Percentiles rank a stretch among this genome's conserved stretches.
Conservation (phyloP, 345 rosid species). For the Brassica cretica region DNA sequence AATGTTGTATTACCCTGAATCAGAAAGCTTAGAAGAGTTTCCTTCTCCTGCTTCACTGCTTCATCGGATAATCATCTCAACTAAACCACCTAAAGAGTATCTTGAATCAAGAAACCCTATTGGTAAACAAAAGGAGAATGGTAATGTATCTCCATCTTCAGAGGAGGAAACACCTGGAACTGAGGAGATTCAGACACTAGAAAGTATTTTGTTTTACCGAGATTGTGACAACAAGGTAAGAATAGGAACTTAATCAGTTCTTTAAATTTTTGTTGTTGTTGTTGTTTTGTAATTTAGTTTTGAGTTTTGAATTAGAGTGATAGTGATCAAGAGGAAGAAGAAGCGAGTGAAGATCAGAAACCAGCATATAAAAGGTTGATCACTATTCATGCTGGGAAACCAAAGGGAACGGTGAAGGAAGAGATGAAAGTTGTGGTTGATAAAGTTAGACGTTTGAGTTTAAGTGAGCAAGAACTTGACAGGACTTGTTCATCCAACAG, state of each 20-base stretch:
- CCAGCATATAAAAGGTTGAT: neutral
- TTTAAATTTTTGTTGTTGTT: neutral
- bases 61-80: constrained; percentile 1
- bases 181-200: neutral
- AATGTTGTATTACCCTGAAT: constrained; percentile 1
- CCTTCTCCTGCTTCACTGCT: constrained; percentile 1
- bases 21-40: neutral
- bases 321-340: neutral
- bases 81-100: constrained; percentile 1
- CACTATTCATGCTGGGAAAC: neutral
- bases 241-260: neutral
- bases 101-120: neutral
- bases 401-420: neutral
- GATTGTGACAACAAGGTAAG: neutral
- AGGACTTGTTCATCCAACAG: constrained; percentile 1
- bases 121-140: neutral
- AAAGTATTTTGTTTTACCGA: neutral
- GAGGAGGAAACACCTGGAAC: neutral
- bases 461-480: neutral
- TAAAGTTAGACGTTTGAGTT: neutral
- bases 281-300: neutral
- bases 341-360: neutral
- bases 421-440: constrained; percentile 4
- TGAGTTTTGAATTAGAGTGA: neutral
- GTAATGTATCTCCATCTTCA: neutral